Conservation (phyloP, 2,329 filamentous ascomycete genomes). For the Plenodomus biglobosus region DNA sequence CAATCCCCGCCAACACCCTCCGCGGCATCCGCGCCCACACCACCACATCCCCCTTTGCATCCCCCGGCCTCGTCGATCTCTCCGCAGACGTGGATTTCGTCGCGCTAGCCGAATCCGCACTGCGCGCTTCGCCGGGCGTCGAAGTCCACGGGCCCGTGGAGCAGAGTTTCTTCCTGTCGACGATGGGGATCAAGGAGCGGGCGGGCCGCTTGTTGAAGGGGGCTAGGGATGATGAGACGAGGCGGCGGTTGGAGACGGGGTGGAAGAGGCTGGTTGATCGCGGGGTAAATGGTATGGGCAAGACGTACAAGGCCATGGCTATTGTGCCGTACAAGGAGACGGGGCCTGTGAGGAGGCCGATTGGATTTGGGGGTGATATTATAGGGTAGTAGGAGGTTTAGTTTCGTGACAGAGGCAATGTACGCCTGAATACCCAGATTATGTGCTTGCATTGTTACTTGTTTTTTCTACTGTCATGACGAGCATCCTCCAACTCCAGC, state of each 20-base stretch:
- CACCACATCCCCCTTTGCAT: conserved; percentile 74
- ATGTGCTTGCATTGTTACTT: no score
- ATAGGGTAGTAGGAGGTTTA: not conserved
- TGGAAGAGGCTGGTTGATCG: conserved; percentile 84
- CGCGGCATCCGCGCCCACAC: conserved; percentile 82
- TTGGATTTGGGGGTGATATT: conserved; percentile 81
- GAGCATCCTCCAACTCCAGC: not conserved
- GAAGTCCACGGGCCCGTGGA: conserved; percentile 92
- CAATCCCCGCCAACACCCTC: conserved; percentile 83
- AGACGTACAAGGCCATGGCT: conserved; percentile 88
- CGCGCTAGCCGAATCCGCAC: conserved; percentile 79
- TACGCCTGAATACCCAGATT: no score
- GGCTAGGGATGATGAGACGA: conserved; percentile 44
- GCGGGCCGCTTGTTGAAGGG: conserved; percentile 32
- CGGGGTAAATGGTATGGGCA: conserved; percentile 85
- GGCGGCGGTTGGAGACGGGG: conserved; percentile 64
- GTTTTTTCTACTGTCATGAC: not conserved
- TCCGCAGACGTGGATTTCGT: conserved; percentile 93
- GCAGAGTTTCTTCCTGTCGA: conserved; percentile 75
- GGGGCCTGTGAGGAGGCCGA: conserved; percentile 70
- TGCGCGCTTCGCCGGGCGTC: conserved; percentile 72
- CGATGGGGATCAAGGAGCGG: conserved; percentile 71
- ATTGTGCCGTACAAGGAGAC: conserved; percentile 70
- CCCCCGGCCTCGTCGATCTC: conserved; percentile 82
- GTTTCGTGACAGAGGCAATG: no score